These are phyloP conservation scores for Vitis hybrid DNA, from an alignment of 177 flowering plant species.

Conservation along the genomic window DNA sequence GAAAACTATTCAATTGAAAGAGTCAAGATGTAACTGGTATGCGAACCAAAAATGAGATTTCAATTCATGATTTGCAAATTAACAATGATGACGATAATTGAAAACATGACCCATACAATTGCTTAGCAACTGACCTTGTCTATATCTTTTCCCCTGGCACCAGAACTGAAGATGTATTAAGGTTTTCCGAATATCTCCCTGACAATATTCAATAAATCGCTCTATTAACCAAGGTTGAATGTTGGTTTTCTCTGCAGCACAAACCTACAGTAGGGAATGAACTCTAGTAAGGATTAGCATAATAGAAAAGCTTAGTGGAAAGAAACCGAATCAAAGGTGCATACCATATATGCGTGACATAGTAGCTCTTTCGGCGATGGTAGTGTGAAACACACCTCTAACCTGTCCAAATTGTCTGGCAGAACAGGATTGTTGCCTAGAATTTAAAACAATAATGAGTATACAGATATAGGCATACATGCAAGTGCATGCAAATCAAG, in stretches of 20 bases:
- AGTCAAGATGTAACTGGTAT: too few relatives aligned
- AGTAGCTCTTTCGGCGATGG: conserved; percentile 68
- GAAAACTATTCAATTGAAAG: too few relatives aligned
- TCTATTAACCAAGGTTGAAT: conserved; percentile 46
- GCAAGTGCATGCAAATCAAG: too few relatives aligned
- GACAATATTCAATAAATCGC: conserved; percentile 47
- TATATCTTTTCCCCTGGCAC: conserved; percentile 61
- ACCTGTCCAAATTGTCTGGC: conserved; percentile 69
- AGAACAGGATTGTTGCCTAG: conserved; percentile 60
- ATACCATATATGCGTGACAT: conserved; percentile 51
- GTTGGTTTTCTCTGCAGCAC: conserved; percentile 58
- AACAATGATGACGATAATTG: not conserved
- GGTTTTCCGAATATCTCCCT: conserved; percentile 83
- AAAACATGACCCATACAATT: not conserved
- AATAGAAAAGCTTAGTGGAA: not conserved
- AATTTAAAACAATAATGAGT: conserved; percentile 10
- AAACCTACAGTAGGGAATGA: conserved; percentile 52
- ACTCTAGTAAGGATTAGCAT: not conserved
- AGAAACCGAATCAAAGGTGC: conserved; percentile 8
- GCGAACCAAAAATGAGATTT: too few relatives aligned
- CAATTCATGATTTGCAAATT: too few relatives aligned
- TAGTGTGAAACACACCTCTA: conserved; percentile 44
- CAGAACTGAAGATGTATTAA: conserved; percentile 89
- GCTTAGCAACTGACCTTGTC: conserved; percentile 39
- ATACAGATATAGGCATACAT: too few relatives aligned